These are phyloP conservation scores for Priceomyces fermenticarens DNA, from an alignment of 805 yeast species.

Conservation along the genomic window DNA sequence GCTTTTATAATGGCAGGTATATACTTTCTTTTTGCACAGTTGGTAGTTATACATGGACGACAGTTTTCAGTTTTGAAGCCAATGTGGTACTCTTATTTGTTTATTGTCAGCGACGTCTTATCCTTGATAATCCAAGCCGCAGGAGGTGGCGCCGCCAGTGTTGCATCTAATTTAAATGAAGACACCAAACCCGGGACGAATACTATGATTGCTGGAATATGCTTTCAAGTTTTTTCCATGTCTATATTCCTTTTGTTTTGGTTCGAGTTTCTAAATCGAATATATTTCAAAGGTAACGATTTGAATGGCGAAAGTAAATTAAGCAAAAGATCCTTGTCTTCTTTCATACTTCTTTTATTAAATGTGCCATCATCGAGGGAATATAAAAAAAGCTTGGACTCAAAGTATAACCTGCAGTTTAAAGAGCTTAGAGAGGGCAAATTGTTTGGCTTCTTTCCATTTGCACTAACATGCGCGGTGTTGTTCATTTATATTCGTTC, in stretches of 20 bases:
- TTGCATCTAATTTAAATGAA: slow-evolving; percentile 19
- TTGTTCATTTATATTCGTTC: slow-evolving; percentile 32
- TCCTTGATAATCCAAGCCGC: slow-evolving; percentile 38
- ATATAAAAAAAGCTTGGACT: slow-evolving; percentile 24
- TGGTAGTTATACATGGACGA: slow-evolving; percentile 37
- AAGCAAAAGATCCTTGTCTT: slow-evolving; percentile 18
- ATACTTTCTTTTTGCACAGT: slow-evolving; percentile 38
- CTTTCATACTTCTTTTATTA: slow-evolving; percentile 26
- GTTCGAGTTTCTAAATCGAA: slow-evolving; percentile 32
- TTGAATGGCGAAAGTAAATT: slow-evolving; percentile 12
- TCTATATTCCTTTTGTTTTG: slow-evolving; percentile 31
- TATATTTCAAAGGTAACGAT: slow-evolving; percentile 22
- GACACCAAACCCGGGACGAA: slow-evolving; percentile 31
- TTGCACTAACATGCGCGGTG: slow-evolving; percentile 32
- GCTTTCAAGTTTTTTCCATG: slow-evolving; percentile 39
- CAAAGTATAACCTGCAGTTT: slow-evolving; percentile 26
- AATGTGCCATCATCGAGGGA: slow-evolving; percentile 20
- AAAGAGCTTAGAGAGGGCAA: slow-evolving; percentile 18
- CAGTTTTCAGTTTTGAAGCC: slow-evolving; percentile 37
- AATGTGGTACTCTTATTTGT: slow-evolving; percentile 42
- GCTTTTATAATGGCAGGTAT: slow-evolving; percentile 44
- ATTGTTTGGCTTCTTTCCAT: slow-evolving; percentile 31
- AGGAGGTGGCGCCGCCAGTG: slow-evolving; percentile 38
- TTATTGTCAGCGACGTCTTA: slow-evolving; percentile 34
- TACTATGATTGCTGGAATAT: slow-evolving; percentile 38